Conservation (phyloP, 305 asterid genomes). For the Lippia alba region DNA sequence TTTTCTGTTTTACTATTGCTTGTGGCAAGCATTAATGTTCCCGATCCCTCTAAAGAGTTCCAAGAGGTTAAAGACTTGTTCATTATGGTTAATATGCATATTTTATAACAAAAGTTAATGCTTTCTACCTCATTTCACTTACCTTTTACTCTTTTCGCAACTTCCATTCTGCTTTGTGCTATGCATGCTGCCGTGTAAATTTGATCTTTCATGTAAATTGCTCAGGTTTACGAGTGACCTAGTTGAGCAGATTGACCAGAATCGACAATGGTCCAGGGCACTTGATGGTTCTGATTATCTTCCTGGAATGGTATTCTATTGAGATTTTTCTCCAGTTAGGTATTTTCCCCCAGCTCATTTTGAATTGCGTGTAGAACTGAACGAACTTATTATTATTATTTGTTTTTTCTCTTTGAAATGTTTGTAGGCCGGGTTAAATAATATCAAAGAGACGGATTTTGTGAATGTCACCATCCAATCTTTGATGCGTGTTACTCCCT, state of each 20-base stretch:
- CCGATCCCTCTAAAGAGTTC: background rate
- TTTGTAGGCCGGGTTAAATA: constrained; percentile 91
- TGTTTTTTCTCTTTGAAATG: constrained; percentile 22
- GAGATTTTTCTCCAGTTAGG: constrained; percentile 15
- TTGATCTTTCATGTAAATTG: constrained; percentile 23
- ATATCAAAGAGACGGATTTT: constrained; percentile 92
- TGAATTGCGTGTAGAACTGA: too few relatives aligned
- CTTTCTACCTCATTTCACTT: constrained; percentile 15
- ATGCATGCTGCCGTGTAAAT: background rate
- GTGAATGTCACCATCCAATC: too few relatives aligned
- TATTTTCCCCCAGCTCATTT: background rate
- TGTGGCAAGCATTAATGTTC: background rate
- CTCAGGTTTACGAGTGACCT: constrained; percentile 80
- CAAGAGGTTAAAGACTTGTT: background rate
- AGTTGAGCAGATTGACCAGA: constrained; percentile 76
- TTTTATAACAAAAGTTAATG: constrained; percentile 4
- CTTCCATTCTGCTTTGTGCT: constrained; percentile 22
- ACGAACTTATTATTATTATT: background rate
- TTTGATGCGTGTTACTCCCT: constrained; percentile 75
- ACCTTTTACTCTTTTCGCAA: background rate
- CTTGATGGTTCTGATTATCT: constrained; percentile 99
- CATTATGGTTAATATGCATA: constrained; percentile 15
- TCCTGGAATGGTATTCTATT: constrained; percentile 83
- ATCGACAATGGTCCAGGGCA: constrained; percentile 86
- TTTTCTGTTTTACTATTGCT: background rate